phyloP scores from a whole-genome alignment of 176 grass and related monocot species.

The Neostapfia colusana region DNA sequence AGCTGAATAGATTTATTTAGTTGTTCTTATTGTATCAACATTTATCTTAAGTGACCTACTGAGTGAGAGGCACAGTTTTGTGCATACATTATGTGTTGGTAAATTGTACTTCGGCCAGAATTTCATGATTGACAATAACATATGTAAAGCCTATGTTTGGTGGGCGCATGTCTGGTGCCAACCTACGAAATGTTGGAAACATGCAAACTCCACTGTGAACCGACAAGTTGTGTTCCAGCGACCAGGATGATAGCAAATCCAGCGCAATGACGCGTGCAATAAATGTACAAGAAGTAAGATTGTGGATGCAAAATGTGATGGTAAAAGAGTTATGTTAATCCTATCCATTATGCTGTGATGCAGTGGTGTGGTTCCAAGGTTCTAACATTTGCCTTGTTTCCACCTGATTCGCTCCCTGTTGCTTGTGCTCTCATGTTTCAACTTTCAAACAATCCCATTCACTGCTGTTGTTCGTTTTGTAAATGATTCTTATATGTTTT shows the following conservation, averaged over 20 bases:
- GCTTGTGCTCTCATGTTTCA: not conserved
- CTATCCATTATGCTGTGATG: no score
- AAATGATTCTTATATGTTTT: slow-evolving; percentile 16
- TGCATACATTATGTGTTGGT: not conserved
- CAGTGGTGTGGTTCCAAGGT: not conserved
- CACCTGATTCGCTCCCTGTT: not conserved
- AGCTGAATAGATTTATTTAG: slow-evolving; percentile 18
- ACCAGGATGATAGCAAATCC: not conserved
- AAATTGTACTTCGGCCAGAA: not conserved
- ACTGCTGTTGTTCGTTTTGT: not conserved
- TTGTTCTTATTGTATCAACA: not conserved
- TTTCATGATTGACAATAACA: not conserved
- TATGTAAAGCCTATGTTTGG: not conserved
- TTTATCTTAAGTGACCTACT: not conserved
- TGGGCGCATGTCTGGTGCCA: not conserved
- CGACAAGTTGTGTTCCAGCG: not conserved
- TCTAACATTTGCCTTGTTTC: not conserved
- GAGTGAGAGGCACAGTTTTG: no score
- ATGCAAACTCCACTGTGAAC: not conserved
- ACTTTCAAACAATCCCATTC: not conserved
- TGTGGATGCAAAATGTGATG: not conserved
- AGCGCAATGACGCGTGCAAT: not conserved
- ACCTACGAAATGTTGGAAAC: not conserved
- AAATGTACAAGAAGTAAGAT: not conserved
- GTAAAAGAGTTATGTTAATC: not conserved